Evolutionary conservation across 768 basidiomycete species (phyloP).

Genomic region (Serendipita indica): DNA sequence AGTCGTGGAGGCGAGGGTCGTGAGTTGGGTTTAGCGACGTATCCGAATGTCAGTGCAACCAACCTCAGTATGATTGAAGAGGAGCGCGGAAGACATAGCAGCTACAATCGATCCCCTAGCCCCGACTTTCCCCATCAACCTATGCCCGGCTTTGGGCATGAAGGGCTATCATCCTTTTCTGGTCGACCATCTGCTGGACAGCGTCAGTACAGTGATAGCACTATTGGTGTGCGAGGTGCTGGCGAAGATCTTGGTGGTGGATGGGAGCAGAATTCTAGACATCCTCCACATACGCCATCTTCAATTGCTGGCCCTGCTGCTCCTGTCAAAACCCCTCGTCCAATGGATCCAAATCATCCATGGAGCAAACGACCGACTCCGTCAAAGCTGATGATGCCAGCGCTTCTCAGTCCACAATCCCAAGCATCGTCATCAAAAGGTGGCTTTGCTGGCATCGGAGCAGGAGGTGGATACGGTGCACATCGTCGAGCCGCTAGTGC

Average conservation of each 20-base stretch:
- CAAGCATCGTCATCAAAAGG: neutral
- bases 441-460: conserved; percentile 1
- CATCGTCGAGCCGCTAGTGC: neutral
- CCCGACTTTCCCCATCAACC: neutral
- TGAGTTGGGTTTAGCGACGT: neutral
- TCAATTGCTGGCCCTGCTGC: neutral
- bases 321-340: neutral
- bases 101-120: neutral
- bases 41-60: neutral
- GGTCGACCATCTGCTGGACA: neutral
- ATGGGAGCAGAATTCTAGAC: neutral
- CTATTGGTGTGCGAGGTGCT: neutral
- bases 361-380: conserved; percentile 2
- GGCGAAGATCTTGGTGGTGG: neutral
- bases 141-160: too few relatives aligned
- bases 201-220: conserved; percentile 6
- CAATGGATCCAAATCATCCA: neutral
- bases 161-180: neutral
- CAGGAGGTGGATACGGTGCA: neutral
- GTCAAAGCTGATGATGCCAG: neutral
- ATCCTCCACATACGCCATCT: neutral
- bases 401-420: neutral
- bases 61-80: conserved; percentile 5
- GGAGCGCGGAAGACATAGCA: neutral
- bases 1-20: neutral